Percentiles rank a stretch among this genome's conserved stretches.
Conservation (phyloP, 2,329 filamentous ascomycete species). For the Trichocomaceae sp. region DNA sequence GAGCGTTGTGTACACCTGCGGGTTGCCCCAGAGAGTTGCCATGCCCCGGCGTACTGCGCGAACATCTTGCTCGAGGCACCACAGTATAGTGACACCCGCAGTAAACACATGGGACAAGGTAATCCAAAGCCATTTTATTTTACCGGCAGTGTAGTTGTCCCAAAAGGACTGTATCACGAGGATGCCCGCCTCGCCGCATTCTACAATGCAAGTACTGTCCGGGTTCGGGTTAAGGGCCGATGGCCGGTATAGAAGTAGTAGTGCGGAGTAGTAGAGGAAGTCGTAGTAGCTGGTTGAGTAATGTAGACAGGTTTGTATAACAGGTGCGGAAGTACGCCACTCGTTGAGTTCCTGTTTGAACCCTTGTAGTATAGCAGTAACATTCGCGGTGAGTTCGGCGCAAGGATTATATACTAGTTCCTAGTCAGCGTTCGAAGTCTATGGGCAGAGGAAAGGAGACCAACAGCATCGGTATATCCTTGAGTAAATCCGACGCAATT, state of each 20-base stretch:
- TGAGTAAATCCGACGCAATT: constrained; percentile 33
- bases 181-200: constrained; percentile 34
- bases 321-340: constrained; percentile 31
- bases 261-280: constrained; percentile 34
- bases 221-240: constrained; percentile 33
- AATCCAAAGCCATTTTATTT: constrained; percentile 38
- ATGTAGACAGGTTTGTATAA: constrained; percentile 31
- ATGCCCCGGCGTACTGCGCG: constrained; percentile 26
- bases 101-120: constrained; percentile 35
- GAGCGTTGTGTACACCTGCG: constrained; percentile 31
- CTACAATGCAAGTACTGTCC: constrained; percentile 30
- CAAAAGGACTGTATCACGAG: constrained; percentile 35
- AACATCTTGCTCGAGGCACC: constrained; percentile 36
- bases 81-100: constrained; percentile 35
- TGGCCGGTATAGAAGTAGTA: constrained; percentile 35
- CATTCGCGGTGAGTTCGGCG: constrained; percentile 22
- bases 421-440: constrained; percentile 5
- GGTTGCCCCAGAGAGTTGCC: constrained; percentile 26
- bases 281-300: constrained; percentile 39
- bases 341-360: constrained; percentile 34
- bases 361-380: constrained; percentile 22
- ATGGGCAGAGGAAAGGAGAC: constrained; percentile 8
- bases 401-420: constrained; percentile 32
- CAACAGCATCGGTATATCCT: constrained; percentile 34
- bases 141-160: constrained; percentile 34